Evolutionary conservation across 106 monocot genomes (phyloP).

Genomic region (Posidonia australis): DNA sequence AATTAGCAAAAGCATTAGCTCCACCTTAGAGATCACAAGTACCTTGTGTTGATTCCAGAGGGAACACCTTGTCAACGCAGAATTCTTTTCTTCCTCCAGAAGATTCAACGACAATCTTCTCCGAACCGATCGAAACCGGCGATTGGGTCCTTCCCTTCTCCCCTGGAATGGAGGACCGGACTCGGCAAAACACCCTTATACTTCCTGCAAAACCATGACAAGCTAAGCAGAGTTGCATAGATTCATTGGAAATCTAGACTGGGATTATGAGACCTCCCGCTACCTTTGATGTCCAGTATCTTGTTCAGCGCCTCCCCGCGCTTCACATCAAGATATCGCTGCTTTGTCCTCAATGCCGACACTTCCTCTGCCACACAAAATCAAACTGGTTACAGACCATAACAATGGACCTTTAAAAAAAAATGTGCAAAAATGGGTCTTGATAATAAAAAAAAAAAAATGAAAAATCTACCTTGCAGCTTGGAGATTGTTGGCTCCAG

Average conservation of each 20-base stretch:
- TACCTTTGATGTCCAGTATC: slow-evolving; percentile 77
- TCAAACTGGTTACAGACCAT: background rate
- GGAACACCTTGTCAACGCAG: slow-evolving; percentile 45
- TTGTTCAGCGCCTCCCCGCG: slow-evolving; percentile 52
- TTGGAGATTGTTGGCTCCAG: slow-evolving; percentile 12
- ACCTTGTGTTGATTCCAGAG: slow-evolving; percentile 56
- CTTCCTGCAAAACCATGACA: slow-evolving; percentile 39
- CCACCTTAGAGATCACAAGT: background rate
- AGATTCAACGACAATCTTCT: slow-evolving; percentile 43
- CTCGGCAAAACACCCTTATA: slow-evolving; percentile 75
- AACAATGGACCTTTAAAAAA: slow-evolving; percentile 4
- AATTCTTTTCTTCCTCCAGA: slow-evolving; percentile 52
- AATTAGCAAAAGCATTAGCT: background rate
- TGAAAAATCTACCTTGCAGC: slow-evolving; percentile 26
- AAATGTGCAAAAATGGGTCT: background rate
- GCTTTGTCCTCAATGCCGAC: slow-evolving; percentile 29
- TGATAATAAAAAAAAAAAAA: background rate
- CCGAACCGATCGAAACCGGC: slow-evolving; percentile 17
- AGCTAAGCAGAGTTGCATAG: background rate
- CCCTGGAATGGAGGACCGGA: slow-evolving; percentile 11
- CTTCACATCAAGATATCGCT: slow-evolving; percentile 31
- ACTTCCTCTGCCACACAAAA: slow-evolving; percentile 36
- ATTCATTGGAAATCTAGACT: background rate
- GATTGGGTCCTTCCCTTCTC: slow-evolving; percentile 7
- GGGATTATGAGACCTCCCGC: background rate